Base-by-base conservation (phyloP, 345 rosid genomes). In the Psidium friedrichsthalianum region DNA sequence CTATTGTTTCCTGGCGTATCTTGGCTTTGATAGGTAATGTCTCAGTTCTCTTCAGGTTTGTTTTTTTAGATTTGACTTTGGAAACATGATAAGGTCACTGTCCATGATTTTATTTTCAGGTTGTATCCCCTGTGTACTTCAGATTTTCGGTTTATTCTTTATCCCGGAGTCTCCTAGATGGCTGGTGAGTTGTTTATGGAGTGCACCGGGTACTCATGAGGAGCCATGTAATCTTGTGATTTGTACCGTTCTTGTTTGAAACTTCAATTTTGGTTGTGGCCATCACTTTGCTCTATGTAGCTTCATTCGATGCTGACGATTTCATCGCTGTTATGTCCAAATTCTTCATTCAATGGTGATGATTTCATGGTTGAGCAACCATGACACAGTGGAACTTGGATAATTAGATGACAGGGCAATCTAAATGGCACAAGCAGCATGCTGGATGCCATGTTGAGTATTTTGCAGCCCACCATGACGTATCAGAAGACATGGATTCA, bases 101-200 rank as follows among this genome's bases (percentile, higher is more conserved):
- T 69, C 2, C 80, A 18, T 69, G 80, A 69, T 69, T 61, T 82
- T 3, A 16, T 51, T 78, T 58, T 84, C 90, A 92, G 95, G 88
- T 54, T 14, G 52, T 52, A 82, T 89, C 64, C 90, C 92, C 47
- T 87, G 86, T 64, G 7, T 88, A 51, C 25, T 90, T 52, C 91
- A 89, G 20, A n/a, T 91, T 29, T 9, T 88, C 11, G 85, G 93
- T 42, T 49, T 90, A 8, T 89, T 89, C 59, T 92, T 85, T 88
- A 88, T 90, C 83, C 93, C 95, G 0, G 93, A 89, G 69, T 91
- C 94, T 82, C 93, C 91, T 4, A 84, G 92, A 92, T 92, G 93
- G 95, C 86, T 88, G 88, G 90, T 91, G 53, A 85, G 92, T 86
- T 47, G 32, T 36, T 18, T 20, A 69, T 69, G 47, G 44, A 36